A percentile compares a stretch with the other conserved stretches of the same genome.
Conservation (phyloP, 164 flowering plant species). For the Aristolochia californica region DNA sequence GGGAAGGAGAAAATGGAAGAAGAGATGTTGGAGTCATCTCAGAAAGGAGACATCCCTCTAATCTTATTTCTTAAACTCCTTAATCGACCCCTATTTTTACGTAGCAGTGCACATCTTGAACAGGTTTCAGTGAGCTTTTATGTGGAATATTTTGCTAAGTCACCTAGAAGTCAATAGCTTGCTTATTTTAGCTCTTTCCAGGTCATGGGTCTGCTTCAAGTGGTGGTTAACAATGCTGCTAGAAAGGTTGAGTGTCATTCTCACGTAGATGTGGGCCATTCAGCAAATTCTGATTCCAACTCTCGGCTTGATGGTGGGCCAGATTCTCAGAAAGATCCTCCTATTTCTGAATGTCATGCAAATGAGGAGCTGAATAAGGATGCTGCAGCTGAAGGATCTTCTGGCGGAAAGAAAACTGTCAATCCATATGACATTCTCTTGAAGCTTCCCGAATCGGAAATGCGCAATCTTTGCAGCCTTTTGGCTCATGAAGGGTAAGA, state of each 20-base stretch:
- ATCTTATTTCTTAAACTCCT: constrained; percentile 61
- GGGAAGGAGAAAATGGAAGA: constrained; percentile 56
- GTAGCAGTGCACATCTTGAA: constrained; percentile 76
- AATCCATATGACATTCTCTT: constrained; percentile 40
- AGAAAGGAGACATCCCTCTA: constrained; percentile 43
- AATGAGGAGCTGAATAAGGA: constrained; percentile 21
- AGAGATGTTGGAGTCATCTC: constrained; percentile 18
- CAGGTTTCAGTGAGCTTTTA: constrained; percentile 36
- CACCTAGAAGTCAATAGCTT: not conserved
- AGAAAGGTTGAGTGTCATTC: constrained; percentile 40
- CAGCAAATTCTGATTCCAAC: constrained; percentile 1
- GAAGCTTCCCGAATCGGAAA: constrained; percentile 62
- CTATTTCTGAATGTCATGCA: constrained; percentile 16
- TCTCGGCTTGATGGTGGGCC: constrained; percentile 21
- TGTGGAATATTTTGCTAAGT: not conserved
- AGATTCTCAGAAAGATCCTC: constrained; percentile 23
- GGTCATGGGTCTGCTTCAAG: constrained; percentile 80
- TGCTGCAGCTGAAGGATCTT: constrained; percentile 15
- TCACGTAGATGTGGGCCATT: constrained; percentile 16
- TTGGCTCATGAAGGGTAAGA: constrained; percentile 87
- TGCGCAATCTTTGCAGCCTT: constrained; percentile 66
- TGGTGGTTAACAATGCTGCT: constrained; percentile 58
- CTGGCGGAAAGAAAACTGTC: constrained; percentile 25
- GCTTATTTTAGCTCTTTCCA: constrained; percentile 13
- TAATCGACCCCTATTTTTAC: constrained; percentile 56